Conservation (phyloP, 306 rosid genomes). For the Canavalia gladiata region DNA sequence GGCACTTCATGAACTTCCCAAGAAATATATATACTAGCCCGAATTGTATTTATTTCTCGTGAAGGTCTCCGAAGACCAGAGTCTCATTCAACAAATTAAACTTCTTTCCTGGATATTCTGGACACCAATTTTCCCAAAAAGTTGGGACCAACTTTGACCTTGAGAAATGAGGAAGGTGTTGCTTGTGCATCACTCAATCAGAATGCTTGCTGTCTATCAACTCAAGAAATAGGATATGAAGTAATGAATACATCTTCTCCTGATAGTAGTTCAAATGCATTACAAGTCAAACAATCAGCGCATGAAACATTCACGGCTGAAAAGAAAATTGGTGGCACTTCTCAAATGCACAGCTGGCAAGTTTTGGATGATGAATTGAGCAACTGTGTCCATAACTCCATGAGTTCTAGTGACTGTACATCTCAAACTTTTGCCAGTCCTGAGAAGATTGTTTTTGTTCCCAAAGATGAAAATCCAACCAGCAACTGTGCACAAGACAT, state of each 20-base stretch:
- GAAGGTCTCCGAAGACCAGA: conserved; percentile 75
- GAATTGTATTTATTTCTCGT: conserved; percentile 22
- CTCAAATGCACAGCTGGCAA: conserved; percentile 83
- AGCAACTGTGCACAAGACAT: conserved; percentile 44
- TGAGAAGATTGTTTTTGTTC: conserved; percentile 54
- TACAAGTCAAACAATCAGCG: conserved; percentile 55
- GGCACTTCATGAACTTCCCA: neutral
- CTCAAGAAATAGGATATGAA: conserved; percentile 53
- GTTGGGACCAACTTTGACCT: conserved; percentile 43
- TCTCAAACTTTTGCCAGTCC: conserved; percentile 73
- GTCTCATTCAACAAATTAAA: conserved; percentile 65
- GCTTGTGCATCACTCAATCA: conserved; percentile 51
- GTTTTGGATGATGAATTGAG: conserved; percentile 74
- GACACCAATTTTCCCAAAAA: conserved; percentile 46
- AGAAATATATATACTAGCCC: too few relatives aligned
- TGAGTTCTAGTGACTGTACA: conserved; percentile 82
- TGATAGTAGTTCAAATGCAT: conserved; percentile 59
- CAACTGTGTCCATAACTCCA: conserved; percentile 68
- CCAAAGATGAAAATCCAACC: conserved; percentile 44
- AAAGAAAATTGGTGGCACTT: conserved; percentile 57
- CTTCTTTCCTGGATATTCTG: conserved; percentile 64
- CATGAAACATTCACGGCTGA: conserved; percentile 64
- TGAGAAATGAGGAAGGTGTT: conserved; percentile 47
- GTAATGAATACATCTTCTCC: conserved; percentile 63
- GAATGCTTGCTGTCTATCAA: conserved; percentile 49